phyloP scores from a whole-genome alignment of 495 filamentous ascomycete genomes.

The Emericellopsis terricola region DNA sequence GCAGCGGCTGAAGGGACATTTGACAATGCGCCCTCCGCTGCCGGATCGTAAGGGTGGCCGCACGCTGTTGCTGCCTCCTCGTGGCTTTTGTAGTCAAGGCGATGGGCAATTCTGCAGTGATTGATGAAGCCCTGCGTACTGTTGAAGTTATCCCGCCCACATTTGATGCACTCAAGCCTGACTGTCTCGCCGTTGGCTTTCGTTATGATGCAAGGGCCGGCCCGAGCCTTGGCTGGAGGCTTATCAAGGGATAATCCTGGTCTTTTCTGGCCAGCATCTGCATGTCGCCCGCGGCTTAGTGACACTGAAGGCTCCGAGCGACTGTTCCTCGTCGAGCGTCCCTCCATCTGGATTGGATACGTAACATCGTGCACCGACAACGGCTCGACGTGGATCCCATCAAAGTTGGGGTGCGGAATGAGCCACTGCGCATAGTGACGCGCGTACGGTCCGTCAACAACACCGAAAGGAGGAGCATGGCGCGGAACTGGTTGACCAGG shows the following conservation, averaged over 20 bases:
- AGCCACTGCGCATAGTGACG: conserved; percentile 92
- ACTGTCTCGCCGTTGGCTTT: conserved; percentile 35
- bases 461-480: conserved; percentile 67
- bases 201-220: conserved; percentile 31
- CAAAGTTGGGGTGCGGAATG: conserved; percentile 74
- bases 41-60: conserved; percentile 60
- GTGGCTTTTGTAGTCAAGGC: conserved; percentile 78
- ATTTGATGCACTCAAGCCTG: conserved; percentile 80
- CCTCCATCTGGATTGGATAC: conserved; percentile 24
- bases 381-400: conserved; percentile 35
- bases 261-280: conserved; percentile 21
- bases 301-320: conserved; percentile 35
- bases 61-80: conserved; percentile 84
- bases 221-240: conserved; percentile 47
- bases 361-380: conserved; percentile 9
- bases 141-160: conserved; percentile 74
- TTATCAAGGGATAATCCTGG: conserved; percentile 50
- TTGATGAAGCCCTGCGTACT: conserved; percentile 97
- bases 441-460: conserved; percentile 79
- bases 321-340: conserved; percentile 58
- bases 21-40: conserved; percentile 31
- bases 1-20: conserved; percentile 13
- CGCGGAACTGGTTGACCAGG: conserved; percentile 41
- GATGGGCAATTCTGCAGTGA: conserved; percentile 90
- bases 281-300: conserved; percentile 28